Evolutionary conservation across 371 early-diverging fungal genomes (phyloP), one percentile per base, ranked within the genome.

Genomic region (Saksenaea oblongispora): DNA sequence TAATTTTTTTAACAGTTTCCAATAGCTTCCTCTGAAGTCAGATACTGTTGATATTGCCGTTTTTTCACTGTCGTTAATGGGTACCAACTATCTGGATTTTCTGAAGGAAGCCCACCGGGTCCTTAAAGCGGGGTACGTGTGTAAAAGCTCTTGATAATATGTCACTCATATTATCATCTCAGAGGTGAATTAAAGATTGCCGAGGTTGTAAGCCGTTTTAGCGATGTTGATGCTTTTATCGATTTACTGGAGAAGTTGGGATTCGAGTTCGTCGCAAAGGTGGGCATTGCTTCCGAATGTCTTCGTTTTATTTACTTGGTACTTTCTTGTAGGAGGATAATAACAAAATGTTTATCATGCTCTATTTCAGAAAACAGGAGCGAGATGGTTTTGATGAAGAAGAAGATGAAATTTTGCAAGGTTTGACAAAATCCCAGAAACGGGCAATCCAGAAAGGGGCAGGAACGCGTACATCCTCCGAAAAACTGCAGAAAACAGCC

Each of bases 1-100:
- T 31, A 5, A 1, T 56, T 55, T 10, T 44, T 18, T 10, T 55
- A 56, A 17, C 18, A 28, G 36, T 27, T 11, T 34, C 34, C 11
- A 37, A 11, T 62, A 78, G 72, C 68, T 92, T 34, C 99, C 99
- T 11, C 60, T 98, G 41, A 73, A 85, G 34, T 82, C 87, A 28
- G 77, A 69, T 11, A 67, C 83, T 3, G 93, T 92, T 1, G 99
- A 99, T 76, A 87, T 98, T 7, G 95, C 86, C 11, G 88, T 99
- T 9, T 98, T 97, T 70, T 96, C 95, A 64, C 81, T 99, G 56
- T 92, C 97, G 31, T 78, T 99, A 67, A 99, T 99, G 99, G 98
- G 96, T 15, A 94, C 95, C 0, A 93, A 99, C 71, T 97, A 92
- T 76, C 62, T 93, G 56, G 92, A 93, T 73, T 96, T 97, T 71